phyloP scores from a whole-genome alignment of 495 filamentous ascomycete species.

The Hypoxylon lienhwacheense region DNA sequence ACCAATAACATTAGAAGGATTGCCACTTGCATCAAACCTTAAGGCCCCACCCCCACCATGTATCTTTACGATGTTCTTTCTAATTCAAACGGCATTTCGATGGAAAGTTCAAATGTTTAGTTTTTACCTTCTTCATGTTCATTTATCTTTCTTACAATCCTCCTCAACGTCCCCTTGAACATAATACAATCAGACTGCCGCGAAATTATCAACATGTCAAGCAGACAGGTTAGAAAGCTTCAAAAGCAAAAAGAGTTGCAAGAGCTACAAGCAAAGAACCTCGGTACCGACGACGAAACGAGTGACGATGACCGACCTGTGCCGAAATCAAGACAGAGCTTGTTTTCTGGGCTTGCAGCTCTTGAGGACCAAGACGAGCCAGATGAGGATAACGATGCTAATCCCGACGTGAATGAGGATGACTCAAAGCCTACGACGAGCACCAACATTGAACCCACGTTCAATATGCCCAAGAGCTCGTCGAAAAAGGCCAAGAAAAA shows the following conservation, averaged over 20 bases:
- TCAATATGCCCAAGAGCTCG: conserved; percentile 47
- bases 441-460: conserved; percentile 46
- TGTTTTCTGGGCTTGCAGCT: conserved; percentile 56
- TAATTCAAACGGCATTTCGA: background rate
- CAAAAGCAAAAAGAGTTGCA: conserved; percentile 69
- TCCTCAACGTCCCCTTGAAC: no score
- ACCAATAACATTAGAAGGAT: no score
- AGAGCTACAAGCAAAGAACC: conserved; percentile 31
- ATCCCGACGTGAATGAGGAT: conserved; percentile 55
- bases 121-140: no score
- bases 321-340: conserved; percentile 44
- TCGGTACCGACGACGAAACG: conserved; percentile 43
- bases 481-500: conserved; percentile 64
- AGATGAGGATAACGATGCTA: conserved; percentile 43
- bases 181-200: background rate
- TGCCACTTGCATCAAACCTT: no score
- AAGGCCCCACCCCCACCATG: conserved; percentile 1
- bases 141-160: no score
- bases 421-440: conserved; percentile 34
- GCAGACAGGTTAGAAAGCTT: conserved; percentile 74
- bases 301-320: conserved; percentile 47
- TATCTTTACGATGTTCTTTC: background rate
- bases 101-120: no score
- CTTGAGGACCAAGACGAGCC: conserved; percentile 47
- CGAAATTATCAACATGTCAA: conserved; percentile 78